These are phyloP conservation scores for Rhytidiadelphus loreus DNA, from an alignment of 225 moss, liverwort and hornwort species.

Conservation along the genomic window DNA sequence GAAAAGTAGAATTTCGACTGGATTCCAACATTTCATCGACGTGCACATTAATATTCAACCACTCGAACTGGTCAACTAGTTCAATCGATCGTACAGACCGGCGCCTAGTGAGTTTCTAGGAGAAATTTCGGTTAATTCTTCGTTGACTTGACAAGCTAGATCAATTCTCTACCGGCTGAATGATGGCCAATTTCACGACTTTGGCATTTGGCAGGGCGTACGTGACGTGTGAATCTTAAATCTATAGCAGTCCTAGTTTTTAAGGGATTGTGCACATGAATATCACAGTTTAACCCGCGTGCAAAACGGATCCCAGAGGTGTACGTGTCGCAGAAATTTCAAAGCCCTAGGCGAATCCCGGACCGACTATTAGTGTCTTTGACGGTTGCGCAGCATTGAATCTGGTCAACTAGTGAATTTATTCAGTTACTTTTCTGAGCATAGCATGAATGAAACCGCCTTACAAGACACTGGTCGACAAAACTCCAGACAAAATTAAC, in stretches of 20 bases:
- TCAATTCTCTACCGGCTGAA: not conserved
- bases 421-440: not conserved
- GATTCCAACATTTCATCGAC: not conserved
- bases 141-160: not conserved
- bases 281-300: not conserved
- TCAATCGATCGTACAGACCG: not conserved
- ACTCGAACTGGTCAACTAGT: not conserved
- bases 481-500: not conserved
- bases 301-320: not conserved
- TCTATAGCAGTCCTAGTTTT: not conserved
- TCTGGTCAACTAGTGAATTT: not conserved
- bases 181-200: not conserved
- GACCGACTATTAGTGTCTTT: too few relatives aligned
- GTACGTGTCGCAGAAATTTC: not conserved
- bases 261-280: not conserved
- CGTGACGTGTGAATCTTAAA: not conserved
- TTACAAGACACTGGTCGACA: not conserved
- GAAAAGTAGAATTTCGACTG: not conserved
- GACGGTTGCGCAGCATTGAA: too few relatives aligned
- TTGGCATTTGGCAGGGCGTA: not conserved
- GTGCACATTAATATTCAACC: not conserved
- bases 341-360: too few relatives aligned
- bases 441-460: too few relatives aligned
- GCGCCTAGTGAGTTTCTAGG: too few relatives aligned
- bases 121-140: not conserved